A percentile compares a stretch with the other conserved stretches of the same genome.
Evolutionary conservation across 1,139 yeast genomes (phyloP).

Genomic region (Candida sojae): DNA sequence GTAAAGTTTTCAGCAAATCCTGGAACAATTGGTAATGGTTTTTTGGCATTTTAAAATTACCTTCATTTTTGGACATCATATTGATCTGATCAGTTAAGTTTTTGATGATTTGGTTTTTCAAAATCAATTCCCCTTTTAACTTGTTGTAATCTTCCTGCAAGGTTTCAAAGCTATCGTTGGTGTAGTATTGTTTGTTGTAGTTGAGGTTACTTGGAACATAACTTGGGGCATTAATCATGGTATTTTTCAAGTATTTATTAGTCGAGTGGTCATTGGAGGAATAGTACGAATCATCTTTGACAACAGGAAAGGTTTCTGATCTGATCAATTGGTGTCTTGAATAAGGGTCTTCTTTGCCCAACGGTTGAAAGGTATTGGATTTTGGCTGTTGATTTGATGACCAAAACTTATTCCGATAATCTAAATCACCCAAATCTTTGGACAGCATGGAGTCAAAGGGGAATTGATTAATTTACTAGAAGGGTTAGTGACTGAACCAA

Average conservation of each 20-base stretch:
- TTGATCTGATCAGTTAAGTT: conserved; percentile 35
- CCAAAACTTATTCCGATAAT: conserved; percentile 11
- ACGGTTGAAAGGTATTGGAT: conserved; percentile 5
- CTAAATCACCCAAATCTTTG: conserved; percentile 10
- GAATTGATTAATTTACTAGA: conserved; percentile 11
- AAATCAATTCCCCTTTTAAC: conserved; percentile 32
- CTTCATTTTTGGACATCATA: conserved; percentile 17
- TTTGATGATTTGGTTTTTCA: conserved; percentile 37
- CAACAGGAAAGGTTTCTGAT: conserved; percentile 1
- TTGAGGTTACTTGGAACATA: conserved; percentile 23
- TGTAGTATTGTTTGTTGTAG: background rate
- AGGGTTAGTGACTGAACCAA: conserved; percentile 5
- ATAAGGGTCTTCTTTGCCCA: conserved; percentile 1
- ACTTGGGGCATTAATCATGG: conserved; percentile 31
- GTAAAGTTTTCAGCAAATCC: conserved; percentile 52
- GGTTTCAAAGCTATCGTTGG: conserved; percentile 5
- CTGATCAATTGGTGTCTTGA: background rate
- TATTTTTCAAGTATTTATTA: conserved; percentile 8
- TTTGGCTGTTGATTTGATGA: conserved; percentile 1
- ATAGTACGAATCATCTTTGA: conserved; percentile 3
- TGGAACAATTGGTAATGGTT: conserved; percentile 50
- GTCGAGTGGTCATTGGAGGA: conserved; percentile 1
- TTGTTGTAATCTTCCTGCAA: conserved; percentile 25
- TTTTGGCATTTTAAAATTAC: conserved; percentile 32
- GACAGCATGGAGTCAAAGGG: conserved; percentile 15